Conservation (phyloP, 495 filamentous ascomycete species). For the Tuber borchii region DNA sequence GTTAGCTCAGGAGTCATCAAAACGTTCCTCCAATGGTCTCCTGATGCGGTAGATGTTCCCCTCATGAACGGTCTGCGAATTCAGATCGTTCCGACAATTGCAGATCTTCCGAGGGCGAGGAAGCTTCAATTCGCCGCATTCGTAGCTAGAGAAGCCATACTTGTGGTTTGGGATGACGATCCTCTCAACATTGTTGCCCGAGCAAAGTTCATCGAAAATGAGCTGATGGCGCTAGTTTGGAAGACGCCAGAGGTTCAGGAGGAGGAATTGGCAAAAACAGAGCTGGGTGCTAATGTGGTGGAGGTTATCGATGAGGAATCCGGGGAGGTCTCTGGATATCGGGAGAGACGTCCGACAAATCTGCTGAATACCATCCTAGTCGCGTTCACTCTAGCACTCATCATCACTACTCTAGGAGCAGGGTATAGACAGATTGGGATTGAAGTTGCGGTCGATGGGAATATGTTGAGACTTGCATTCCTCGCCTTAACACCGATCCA, state of each 20-base stretch:
- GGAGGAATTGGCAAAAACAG: conserved; percentile 52
- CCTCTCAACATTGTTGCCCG: conserved; percentile 59
- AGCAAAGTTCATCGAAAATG: conserved; percentile 62
- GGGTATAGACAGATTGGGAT: conserved; percentile 62
- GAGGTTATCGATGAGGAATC: conserved; percentile 64
- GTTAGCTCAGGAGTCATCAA: conserved; percentile 70
- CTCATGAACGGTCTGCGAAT: conserved; percentile 66
- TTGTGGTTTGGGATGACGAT: conserved; percentile 74
- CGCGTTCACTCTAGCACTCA: conserved; percentile 55
- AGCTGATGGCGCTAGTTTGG: conserved; percentile 70
- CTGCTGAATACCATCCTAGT: conserved; percentile 63
- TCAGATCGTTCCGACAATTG: conserved; percentile 64
- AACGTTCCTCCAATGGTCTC: conserved; percentile 64
- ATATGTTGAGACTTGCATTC: conserved; percentile 56
- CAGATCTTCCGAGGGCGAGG: conserved; percentile 58
- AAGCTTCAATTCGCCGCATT: conserved; percentile 75
- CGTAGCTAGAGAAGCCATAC: conserved; percentile 58
- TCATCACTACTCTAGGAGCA: conserved; percentile 58
- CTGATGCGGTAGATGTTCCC: conserved; percentile 66
- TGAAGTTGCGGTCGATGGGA: conserved; percentile 59
- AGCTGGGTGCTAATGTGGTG: conserved; percentile 42
- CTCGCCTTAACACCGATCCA: conserved; percentile 60
- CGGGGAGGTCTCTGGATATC: conserved; percentile 53
- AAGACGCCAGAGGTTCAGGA: conserved; percentile 48
- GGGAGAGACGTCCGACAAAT: conserved; percentile 58